Evolutionary conservation across 495 filamentous ascomycete species (phyloP), one percentile per base, ranked within the genome.

Genomic region (Astrothelium macrocarpum): DNA sequence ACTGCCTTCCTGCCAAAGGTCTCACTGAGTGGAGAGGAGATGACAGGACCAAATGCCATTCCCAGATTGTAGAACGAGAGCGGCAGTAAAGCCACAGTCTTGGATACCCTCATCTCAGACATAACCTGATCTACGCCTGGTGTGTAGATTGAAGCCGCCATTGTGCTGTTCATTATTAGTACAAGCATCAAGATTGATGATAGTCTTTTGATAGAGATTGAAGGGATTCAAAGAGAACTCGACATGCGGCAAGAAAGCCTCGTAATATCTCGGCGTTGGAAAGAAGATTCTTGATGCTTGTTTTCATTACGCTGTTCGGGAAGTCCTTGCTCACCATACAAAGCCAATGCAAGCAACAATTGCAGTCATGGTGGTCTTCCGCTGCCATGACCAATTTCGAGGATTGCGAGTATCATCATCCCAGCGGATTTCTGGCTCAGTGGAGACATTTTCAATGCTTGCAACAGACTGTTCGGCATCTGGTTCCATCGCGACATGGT

Each of bases 141-240:
- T 39, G 68, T 70, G 60, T 70, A 73, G n/a, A 73, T 66, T 0
- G 71, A 70, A 39, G 71, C 66, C 16, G 62, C 70, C 34, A 72
- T 64, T 7, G 70, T 72, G 34, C 62, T 70, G n/a, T 29, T 7
- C 20, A 3, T 49, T 4, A 18, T 49, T 23, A 56, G 49, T 29
- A 10, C n/a, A 20, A 5, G 29, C 4, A 56, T 10, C 25, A 5
- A 56, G 10, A 14, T 14, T 5, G 14, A 39, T 39, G 34, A 5
- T 14, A 39, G 14, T 39, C 5, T 5, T 39, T 14, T 39, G 5
- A 14, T 5, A 5, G 5, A 39, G 34, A 39, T 5, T 39, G 34
- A 14, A 39, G 5, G 34, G 5, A 14, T 39, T 14, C 14, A 5
- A 14, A 14, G 14, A 39, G 14, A 14, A 14, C 5, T 39, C 34